Evolutionary conservation across 345 rosid genomes (phyloP), one percentile per base, ranked within the genome.

Genomic region (Noccaea caerulescens): DNA sequence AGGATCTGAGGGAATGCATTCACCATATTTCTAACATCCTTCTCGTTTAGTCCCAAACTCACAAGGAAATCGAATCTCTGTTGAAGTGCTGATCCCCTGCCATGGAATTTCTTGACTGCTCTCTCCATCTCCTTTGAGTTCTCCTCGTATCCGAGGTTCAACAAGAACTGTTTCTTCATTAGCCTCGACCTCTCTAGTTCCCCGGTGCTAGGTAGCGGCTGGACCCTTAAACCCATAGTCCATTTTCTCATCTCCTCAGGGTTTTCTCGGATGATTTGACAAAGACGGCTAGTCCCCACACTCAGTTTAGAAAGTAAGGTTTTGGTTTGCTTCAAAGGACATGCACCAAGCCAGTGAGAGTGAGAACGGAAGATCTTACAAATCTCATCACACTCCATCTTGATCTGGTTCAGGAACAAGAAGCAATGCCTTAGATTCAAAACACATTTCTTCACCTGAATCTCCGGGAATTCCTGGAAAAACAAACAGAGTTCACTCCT

Each of bases 61-160:
- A 85, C 79, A 27, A 91, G 66, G 34, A 77, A 82, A 80, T 91
- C 83, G 43, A 85, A 88, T 79, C 97, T 82, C 66, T 85, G 88
- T 44, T 81, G 92, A 41, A 91, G 79, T 56, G 83, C 84, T 18
- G 68, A 51, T 51, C 86, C 88, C 64, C 58, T 82, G 39, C 90
- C 89, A 33, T 93, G 82, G 73, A 84, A 82, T 3, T 47, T 18
- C 86, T 86, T 83, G 37, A 80, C 55, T 5, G 85, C 86, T 56
- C 71, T 51, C 36, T 80, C 80, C 80, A 83, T 77, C 53, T 69
- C 52, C 16, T 46, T 30, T 2, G 80, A 73, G 74, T 77, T 75
- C 66, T 83, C 79, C 18, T 38, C 70, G 42, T 79, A 80, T 64
- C 89, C 89, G 58, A 85, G 59, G 44, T 79, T 79, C 68, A 72